Evolutionary conservation across 179 eudicot genomes (phyloP).

Genomic region (Heliamphora pulchella): DNA sequence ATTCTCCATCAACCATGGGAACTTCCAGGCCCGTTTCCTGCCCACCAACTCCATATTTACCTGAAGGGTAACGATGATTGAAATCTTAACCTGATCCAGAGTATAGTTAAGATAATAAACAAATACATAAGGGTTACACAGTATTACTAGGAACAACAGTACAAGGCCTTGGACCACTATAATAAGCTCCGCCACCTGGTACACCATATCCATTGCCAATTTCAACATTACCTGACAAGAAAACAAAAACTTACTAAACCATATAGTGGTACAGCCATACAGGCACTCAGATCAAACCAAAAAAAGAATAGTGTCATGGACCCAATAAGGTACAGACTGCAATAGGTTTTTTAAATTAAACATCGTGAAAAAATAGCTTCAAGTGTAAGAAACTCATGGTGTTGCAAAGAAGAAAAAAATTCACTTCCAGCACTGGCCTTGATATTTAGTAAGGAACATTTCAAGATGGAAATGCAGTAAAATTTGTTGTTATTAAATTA

Average conservation of each 20-base stretch:
- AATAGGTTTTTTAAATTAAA: not conserved
- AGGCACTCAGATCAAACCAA: not conserved
- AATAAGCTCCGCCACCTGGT: slow-evolving; percentile 96
- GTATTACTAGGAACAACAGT: slow-evolving; percentile 33
- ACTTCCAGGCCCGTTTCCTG: slow-evolving; percentile 30
- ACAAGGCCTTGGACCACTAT: slow-evolving; percentile 35
- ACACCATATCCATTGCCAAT: slow-evolving; percentile 99
- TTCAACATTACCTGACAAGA: slow-evolving; percentile 62
- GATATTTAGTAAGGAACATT: not conserved
- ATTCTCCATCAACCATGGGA: slow-evolving; percentile 31
- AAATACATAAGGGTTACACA: not conserved
- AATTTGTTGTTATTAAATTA: too few species aligned
- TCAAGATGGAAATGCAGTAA: not conserved
- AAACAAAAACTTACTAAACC: slow-evolving; percentile 10
- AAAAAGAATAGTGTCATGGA: not conserved
- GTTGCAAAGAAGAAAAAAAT: not conserved
- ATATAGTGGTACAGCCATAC: not conserved
- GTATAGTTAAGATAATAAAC: slow-evolving; percentile 1
- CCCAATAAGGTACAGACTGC: not conserved
- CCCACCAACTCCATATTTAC: slow-evolving; percentile 33
- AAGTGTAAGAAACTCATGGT: not conserved
- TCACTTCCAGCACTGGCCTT: not conserved
- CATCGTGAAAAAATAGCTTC: not conserved
- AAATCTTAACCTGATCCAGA: not conserved
- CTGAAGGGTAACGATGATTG: slow-evolving; percentile 11